Evolutionary conservation across 1,139 yeast genomes (phyloP), one percentile per base, ranked within the genome.

Genomic region (Zygotorulaspora mrakii): DNA sequence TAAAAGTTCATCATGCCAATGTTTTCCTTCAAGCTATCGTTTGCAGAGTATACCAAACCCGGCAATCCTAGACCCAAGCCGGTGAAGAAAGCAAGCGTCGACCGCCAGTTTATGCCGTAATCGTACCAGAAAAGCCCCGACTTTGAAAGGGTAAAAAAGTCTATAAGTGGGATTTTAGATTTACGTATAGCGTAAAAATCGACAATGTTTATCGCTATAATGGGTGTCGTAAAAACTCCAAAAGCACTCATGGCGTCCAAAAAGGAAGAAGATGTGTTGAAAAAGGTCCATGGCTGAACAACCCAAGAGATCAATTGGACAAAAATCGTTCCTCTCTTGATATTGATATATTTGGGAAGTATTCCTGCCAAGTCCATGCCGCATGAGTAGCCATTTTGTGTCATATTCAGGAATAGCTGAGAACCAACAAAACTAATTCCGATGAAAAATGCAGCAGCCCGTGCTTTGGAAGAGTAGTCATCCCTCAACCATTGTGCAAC

Each of bases 281-380:
- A 41, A 17, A 62, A 55, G 31, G 59, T 59, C 68, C 68, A 64
- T 17, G 67, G 67, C 37, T 58, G 62, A 26, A 60, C 53, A n/a
- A 54, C 56, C 47, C 61, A 58, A 6, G 63, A 56, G 24, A 63
- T 36, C 17, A 62, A 46, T 51, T 57, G 54, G 16, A 57, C 51
- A 35, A 62, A 42, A 26, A 55, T 52, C 5, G 65, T 56, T 29
- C 66, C 70, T 45, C 74, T 60, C 45, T 62, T 59, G 36, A 68
- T 64, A 46, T 67, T 65, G 42, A 69, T 57, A 49, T 61, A 69
- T 39, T 54, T 59, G 22, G 74, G 74, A 35, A 62, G 64, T 13
- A 68, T 48, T 3, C 69, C 66, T 8, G 71, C 64, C 37, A 70
- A 45, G 47, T 70, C 74, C 62, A 70, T 70, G 33, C 73, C 74